These are phyloP conservation scores for Zygnema cylindricum DNA, from an alignment of 139 green algal species.

Conservation along the genomic window DNA sequence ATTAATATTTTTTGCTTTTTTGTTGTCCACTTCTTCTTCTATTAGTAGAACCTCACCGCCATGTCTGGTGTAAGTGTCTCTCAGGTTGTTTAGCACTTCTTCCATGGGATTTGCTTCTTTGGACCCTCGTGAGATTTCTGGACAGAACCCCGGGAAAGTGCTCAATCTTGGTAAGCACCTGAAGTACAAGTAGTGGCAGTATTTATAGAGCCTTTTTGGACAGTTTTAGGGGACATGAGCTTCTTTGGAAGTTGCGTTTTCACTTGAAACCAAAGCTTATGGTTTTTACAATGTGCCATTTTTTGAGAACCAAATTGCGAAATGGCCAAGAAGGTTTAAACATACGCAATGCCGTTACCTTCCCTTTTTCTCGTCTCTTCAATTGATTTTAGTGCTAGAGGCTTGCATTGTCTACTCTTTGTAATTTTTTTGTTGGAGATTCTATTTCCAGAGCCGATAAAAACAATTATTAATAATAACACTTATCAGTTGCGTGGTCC, in stretches of 20 bases:
- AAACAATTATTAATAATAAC: no score
- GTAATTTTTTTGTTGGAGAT: no score
- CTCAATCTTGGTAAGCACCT: constrained; percentile 29
- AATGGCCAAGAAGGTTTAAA: neutral
- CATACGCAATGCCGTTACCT: neutral
- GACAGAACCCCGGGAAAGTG: neutral
- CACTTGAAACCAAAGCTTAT: neutral
- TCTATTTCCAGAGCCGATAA: no score
- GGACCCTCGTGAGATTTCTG: constrained; percentile 1
- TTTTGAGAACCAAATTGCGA: neutral
- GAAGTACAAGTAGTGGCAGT: neutral
- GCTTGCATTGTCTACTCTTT: no score
- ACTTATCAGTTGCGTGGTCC: no score
- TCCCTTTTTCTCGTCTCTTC: no score
- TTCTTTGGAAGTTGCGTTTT: neutral
- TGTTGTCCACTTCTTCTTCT: no score
- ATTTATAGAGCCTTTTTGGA: neutral
- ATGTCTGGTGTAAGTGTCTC: no score
- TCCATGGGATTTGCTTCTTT: constrained; percentile 10
- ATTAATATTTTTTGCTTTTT: no score
- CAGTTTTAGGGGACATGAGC: neutral
- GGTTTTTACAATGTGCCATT: neutral
- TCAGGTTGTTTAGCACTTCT: neutral
- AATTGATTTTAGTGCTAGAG: no score
- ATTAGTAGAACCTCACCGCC: no score